A percentile compares a stretch with the other conserved stretches of the same genome.
phyloP scores from a whole-genome alignment of 225 moss, liverwort and hornwort genomes.

The Pseudisothecium myosuroides region DNA sequence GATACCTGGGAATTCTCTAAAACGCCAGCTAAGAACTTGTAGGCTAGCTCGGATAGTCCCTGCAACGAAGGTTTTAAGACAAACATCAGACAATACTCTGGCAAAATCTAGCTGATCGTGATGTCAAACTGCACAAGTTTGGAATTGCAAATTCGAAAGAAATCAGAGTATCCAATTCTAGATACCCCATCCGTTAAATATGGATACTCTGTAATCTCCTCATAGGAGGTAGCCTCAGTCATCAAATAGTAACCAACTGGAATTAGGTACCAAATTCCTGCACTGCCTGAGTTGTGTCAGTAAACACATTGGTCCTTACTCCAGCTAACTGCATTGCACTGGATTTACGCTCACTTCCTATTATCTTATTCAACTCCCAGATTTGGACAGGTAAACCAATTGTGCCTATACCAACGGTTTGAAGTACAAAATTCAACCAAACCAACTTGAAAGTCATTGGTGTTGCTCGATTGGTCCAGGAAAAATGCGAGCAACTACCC shows the following conservation, averaged over 20 bases:
- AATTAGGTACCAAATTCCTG: neutral
- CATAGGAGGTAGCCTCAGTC: neutral
- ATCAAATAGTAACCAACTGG: neutral
- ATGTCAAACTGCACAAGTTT: neutral
- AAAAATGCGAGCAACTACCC: neutral
- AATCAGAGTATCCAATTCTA: neutral
- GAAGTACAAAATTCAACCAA: neutral
- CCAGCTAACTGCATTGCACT: neutral
- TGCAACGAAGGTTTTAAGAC: neutral
- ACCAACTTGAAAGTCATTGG: neutral
- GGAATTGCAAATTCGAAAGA: neutral
- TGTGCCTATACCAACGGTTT: neutral
- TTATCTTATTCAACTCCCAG: neutral
- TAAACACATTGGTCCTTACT: neutral
- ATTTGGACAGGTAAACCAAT: neutral
- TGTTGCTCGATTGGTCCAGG: neutral
- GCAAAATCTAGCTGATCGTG: neutral
- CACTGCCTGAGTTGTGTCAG: neutral
- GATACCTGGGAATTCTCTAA: constrained; percentile 61
- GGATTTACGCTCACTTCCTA: neutral
- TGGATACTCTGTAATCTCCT: neutral
- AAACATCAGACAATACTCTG: neutral
- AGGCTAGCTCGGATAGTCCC: constrained; percentile 64
- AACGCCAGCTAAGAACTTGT: constrained; percentile 69
- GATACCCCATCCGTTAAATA: neutral